phyloP scores from a whole-genome alignment of 2,329 filamentous ascomycete species.

The Amesomyces nigricolor region DNA sequence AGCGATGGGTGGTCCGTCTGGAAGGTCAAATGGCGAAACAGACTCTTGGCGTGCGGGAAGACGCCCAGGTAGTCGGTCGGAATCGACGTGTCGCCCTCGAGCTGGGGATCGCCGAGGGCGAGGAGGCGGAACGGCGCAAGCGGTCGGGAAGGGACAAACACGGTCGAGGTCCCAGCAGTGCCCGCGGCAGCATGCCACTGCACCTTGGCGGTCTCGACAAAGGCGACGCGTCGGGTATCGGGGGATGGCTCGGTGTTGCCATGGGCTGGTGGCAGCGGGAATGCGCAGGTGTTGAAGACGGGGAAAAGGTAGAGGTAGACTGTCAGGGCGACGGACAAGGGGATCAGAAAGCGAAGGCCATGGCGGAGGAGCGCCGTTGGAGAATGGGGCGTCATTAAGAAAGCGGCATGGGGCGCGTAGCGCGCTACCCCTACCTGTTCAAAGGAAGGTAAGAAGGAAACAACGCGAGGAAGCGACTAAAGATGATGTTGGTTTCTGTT shows the following conservation, averaged over 20 bases:
- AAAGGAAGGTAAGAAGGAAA: neutral
- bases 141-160: constrained; percentile 23
- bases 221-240: constrained; percentile 28
- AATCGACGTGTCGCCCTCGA: constrained; percentile 86
- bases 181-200: constrained; percentile 33
- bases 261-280: constrained; percentile 51
- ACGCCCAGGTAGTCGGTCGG: constrained; percentile 50
- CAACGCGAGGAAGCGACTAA: constrained; percentile 2
- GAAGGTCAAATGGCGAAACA: constrained; percentile 44
- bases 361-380: constrained; percentile 48
- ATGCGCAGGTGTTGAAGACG: constrained; percentile 70
- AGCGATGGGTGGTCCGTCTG: constrained; percentile 41
- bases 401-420: constrained; percentile 27
- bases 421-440: neutral
- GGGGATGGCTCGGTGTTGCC: constrained; percentile 1
- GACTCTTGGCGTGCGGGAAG: constrained; percentile 49
- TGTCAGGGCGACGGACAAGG: constrained; percentile 64
- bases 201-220: constrained; percentile 36
- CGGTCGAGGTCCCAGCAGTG: constrained; percentile 24
- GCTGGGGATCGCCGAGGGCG: constrained; percentile 83
- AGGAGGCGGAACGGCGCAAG: constrained; percentile 78
- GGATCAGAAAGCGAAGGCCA: constrained; percentile 52
- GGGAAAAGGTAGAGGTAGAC: constrained; percentile 86
- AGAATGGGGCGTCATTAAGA: constrained; percentile 45
- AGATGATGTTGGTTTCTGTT: neutral